Evolutionary conservation across 2,329 filamentous ascomycete species (phyloP), one percentile per base, ranked within the genome.

Genomic region (Nothophaeocryptopus gaeumannii): DNA sequence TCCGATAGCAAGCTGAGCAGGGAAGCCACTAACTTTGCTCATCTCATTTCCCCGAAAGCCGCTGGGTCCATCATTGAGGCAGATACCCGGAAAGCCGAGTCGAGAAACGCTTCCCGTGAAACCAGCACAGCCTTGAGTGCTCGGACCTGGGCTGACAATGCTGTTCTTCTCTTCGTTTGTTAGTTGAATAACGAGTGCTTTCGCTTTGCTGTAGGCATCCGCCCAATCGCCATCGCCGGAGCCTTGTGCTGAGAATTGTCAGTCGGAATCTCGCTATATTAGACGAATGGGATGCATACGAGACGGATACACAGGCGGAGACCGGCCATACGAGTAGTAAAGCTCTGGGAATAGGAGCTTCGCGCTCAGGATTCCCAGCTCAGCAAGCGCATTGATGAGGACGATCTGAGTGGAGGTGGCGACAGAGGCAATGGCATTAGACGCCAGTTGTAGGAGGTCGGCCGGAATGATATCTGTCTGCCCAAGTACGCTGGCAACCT

Each of bases 11-110:
- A 74, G 43, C 3, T 64, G 60, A 30, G 69, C 67, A 8, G 70
- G 63, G 49, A 70, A 74, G 8, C 67, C 68, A 43, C 63, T 71
- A 7, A 66, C 63, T 11, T 62, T 58, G 46, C 59, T 45, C 51
- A 63, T 64, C 88, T 95, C 55, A 93, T 79, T 30, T 53, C 63
- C 63, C 7, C 67, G 63, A 29, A 72, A 63, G 11, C 67, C 67
- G 11, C 64, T 61, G 4, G 68, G 66, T 0, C 67, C 71, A 50
- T 73, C 71, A 10, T 69, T 66, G 1, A 73, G 58, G 45, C 72
- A 74, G 4, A 74, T 60, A 9, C 70, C 69, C n/a, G 59, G 62
- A 46, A 71, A 73, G 11, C 67, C 67, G 5, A 73, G 62, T 5
- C 70, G 58, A 9, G 61, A 53, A 9, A 73, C 68, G 10, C 67